These are phyloP conservation scores for Pestalotiopsis sp. DNA, from an alignment of 2,329 filamentous ascomycete genomes.

Conservation along the genomic window DNA sequence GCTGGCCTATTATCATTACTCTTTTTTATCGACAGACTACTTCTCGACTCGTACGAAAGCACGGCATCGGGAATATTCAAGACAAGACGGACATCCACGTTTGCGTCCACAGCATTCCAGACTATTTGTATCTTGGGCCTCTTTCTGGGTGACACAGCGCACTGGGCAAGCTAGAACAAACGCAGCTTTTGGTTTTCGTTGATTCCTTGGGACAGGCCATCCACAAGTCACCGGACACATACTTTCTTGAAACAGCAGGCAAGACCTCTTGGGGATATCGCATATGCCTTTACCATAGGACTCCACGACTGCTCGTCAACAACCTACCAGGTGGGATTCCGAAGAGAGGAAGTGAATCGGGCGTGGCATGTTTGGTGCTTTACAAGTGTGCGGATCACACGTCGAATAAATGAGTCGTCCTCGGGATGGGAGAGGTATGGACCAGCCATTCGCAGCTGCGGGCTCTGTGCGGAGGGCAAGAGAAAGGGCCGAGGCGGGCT, in stretches of 20 bases:
- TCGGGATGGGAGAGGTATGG: conserved; percentile 58
- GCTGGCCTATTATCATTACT: conserved; percentile 21
- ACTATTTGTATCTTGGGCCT: background rate
- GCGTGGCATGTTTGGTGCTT: conserved; percentile 23
- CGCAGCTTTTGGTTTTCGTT: background rate
- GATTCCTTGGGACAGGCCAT: background rate
- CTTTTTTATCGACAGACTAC: background rate
- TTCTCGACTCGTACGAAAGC: background rate
- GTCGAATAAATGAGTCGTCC: conserved; percentile 54
- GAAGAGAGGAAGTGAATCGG: conserved; percentile 15
- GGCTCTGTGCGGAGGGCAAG: conserved; percentile 58
- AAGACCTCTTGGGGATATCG: conserved; percentile 16
- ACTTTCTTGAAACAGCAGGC: conserved; percentile 17
- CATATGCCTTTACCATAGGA: conserved; percentile 25
- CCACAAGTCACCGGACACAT: conserved; percentile 7
- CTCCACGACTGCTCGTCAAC: conserved; percentile 15
- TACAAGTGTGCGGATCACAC: conserved; percentile 26
- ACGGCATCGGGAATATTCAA: background rate
- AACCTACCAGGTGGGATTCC: background rate
- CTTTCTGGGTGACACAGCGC: background rate
- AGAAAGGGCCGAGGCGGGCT: conserved; percentile 51
- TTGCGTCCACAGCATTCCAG: background rate
- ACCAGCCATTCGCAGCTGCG: conserved; percentile 42
- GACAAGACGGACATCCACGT: background rate
- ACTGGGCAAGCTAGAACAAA: conserved; percentile 5